Evolutionary conservation across 78 protist species (phyloP).

Genomic region (Dictyostelium intermedium): DNA sequence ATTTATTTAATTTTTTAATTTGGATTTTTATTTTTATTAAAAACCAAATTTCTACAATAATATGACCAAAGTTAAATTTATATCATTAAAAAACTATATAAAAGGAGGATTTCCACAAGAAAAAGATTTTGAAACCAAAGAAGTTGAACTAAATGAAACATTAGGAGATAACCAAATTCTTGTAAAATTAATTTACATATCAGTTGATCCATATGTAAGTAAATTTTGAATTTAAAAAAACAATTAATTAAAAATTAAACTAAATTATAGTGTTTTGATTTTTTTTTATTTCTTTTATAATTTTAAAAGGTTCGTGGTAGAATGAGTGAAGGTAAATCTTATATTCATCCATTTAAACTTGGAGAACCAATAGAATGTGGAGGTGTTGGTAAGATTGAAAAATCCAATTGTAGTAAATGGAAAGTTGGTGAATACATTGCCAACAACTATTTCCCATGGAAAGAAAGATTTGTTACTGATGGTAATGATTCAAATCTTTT

Average conservation of each 20-base stretch:
- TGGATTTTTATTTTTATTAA: no score
- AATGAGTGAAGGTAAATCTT: constrained; percentile 15
- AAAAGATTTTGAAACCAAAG: not conserved
- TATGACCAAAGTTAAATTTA: not conserved
- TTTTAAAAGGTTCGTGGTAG: constrained; percentile 14
- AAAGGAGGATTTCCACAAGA: not conserved
- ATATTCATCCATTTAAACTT: not conserved
- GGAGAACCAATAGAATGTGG: not conserved
- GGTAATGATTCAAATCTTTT: not conserved
- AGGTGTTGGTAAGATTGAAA: not conserved
- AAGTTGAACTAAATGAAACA: not conserved
- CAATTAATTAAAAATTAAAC: no score
- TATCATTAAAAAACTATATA: not conserved
- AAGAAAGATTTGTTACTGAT: not conserved
- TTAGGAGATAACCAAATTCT: not conserved
- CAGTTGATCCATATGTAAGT: not conserved
- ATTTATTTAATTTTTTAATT: no score
- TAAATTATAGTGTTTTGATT: no score
- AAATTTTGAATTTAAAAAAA: not conserved
- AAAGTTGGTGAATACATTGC: constrained; percentile 16
- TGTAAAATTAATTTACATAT: not conserved
- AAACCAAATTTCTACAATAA: no score
- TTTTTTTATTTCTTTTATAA: not conserved
- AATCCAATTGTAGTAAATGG: not conserved
- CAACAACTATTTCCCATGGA: not conserved